These are phyloP conservation scores for Populus davidiana DNA, from an alignment of 345 rosid species.

Conservation along the genomic window DNA sequence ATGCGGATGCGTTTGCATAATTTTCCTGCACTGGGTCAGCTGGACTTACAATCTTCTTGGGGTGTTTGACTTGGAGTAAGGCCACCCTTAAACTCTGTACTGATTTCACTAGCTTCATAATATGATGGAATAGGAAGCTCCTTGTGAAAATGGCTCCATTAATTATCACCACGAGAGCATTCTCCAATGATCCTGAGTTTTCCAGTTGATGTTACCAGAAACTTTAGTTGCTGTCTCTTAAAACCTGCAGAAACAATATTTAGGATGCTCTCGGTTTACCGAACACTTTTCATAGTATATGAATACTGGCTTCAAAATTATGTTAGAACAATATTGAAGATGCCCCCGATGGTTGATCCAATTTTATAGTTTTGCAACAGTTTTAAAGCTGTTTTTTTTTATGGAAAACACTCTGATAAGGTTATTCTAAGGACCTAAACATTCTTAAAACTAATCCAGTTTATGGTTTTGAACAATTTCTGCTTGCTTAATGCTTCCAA, in stretches of 20 bases:
- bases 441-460: not conserved
- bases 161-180: slow-evolving; percentile 20
- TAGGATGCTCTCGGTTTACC: too few relatives aligned
- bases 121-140: slow-evolving; percentile 35
- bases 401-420: not conserved
- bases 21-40: not conserved
- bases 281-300: too few relatives aligned
- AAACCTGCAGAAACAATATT: slow-evolving; percentile 27
- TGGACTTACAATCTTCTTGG: slow-evolving; percentile 21
- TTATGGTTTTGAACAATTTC: not conserved
- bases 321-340: too few relatives aligned
- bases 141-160: slow-evolving; percentile 27
- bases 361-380: not conserved
- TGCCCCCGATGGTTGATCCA: not conserved
- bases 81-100: slow-evolving; percentile 32
- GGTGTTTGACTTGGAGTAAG: slow-evolving; percentile 32
- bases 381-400: not conserved
- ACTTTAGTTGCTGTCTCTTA: slow-evolving; percentile 40
- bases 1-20: not conserved
- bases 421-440: not conserved
- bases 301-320: too few relatives aligned
- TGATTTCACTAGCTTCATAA: slow-evolving; percentile 19
- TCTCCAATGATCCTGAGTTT: slow-evolving; percentile 42
- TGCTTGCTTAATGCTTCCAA: not conserved
- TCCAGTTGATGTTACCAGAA: slow-evolving; percentile 33